Conservation (phyloP, 2,329 filamentous ascomycete genomes). For the Bipolaris gigantea region DNA sequence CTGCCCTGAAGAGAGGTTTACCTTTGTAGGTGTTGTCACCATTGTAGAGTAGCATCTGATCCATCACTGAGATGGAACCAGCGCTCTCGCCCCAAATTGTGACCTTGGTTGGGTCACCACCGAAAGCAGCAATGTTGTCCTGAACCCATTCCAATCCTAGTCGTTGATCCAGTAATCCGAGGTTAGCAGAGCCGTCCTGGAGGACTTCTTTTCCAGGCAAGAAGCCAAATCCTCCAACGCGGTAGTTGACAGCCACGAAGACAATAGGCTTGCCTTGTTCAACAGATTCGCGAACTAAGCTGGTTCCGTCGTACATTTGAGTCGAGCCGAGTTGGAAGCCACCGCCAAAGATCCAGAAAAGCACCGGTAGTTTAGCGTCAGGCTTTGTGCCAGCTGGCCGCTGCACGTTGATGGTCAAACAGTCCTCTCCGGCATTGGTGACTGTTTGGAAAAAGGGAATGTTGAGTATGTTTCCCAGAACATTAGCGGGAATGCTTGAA, state of each 20-base stretch:
- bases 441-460: constrained; percentile 45
- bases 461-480: constrained; percentile 45
- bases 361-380: constrained; percentile 48
- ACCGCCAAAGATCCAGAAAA: constrained; percentile 55
- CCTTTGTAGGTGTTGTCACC: constrained; percentile 76
- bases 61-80: constrained; percentile 67
- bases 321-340: constrained; percentile 44
- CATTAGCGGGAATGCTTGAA: constrained; percentile 38
- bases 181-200: constrained; percentile 67
- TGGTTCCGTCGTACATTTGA: constrained; percentile 47
- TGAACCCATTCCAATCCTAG: constrained; percentile 75
- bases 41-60: constrained; percentile 74
- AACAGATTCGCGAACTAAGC: constrained; percentile 48
- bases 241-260: constrained; percentile 78
- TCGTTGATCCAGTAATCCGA: constrained; percentile 73
- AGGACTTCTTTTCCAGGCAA: constrained; percentile 69
- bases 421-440: constrained; percentile 48
- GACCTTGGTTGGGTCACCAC: constrained; percentile 76
- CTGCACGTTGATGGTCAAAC: constrained; percentile 49
- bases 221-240: constrained; percentile 74
- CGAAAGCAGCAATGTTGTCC: constrained; percentile 76
- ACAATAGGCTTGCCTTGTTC: constrained; percentile 65
- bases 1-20: constrained; percentile 72
- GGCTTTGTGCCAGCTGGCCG: constrained; percentile 44
- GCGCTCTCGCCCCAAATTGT: constrained; percentile 73